A percentile compares a stretch with the other conserved stretches of the same genome.
These are phyloP conservation scores for Pseudocercospora fijiensis DNA, from an alignment of 2,329 filamentous ascomycete genomes.

Conservation along the genomic window DNA sequence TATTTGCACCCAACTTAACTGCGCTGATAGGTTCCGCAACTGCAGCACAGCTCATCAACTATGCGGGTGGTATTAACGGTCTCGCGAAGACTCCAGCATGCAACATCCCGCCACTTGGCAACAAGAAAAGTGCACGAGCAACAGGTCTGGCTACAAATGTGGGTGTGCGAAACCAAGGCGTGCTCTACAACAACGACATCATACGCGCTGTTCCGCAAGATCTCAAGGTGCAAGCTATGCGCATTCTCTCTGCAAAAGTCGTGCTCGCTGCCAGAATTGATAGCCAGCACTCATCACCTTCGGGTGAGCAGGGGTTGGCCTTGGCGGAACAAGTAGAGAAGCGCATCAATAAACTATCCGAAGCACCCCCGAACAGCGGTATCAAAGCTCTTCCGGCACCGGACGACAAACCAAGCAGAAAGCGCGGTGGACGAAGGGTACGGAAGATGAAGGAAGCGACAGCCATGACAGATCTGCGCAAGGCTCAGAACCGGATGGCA, in stretches of 20 bases:
- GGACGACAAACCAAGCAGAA: slow-evolving; percentile 90
- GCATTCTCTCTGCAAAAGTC: slow-evolving; percentile 89
- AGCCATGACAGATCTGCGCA: slow-evolving; percentile 93
- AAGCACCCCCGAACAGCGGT: slow-evolving; percentile 86
- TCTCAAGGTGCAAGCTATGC: slow-evolving; percentile 88
- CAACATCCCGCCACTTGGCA: slow-evolving; percentile 87
- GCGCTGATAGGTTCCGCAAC: slow-evolving; percentile 87
- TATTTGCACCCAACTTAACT: slow-evolving; percentile 93
- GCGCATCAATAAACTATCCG: slow-evolving; percentile 86
- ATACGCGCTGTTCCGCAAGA: slow-evolving; percentile 82
- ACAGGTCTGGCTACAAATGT: slow-evolving; percentile 86
- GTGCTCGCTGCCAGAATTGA: slow-evolving; percentile 92
- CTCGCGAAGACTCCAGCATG: slow-evolving; percentile 90
- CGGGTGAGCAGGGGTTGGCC: slow-evolving; percentile 79
- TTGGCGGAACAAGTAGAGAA: slow-evolving; percentile 80
- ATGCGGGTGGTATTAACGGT: slow-evolving; percentile 81
- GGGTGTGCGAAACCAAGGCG: slow-evolving; percentile 86
- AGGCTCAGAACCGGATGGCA: slow-evolving; percentile 92
- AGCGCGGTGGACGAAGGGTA: slow-evolving; percentile 85
- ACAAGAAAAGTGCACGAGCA: slow-evolving; percentile 76
- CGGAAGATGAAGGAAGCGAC: slow-evolving; percentile 95
- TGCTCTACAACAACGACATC: slow-evolving; percentile 86
- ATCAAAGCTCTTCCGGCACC: slow-evolving; percentile 83
- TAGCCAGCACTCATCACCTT: slow-evolving; percentile 73
- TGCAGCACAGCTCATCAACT: slow-evolving; percentile 93